Evolutionary conservation across 2,329 filamentous ascomycete species (phyloP).

Genomic region (Curvularia eragrostidis): DNA sequence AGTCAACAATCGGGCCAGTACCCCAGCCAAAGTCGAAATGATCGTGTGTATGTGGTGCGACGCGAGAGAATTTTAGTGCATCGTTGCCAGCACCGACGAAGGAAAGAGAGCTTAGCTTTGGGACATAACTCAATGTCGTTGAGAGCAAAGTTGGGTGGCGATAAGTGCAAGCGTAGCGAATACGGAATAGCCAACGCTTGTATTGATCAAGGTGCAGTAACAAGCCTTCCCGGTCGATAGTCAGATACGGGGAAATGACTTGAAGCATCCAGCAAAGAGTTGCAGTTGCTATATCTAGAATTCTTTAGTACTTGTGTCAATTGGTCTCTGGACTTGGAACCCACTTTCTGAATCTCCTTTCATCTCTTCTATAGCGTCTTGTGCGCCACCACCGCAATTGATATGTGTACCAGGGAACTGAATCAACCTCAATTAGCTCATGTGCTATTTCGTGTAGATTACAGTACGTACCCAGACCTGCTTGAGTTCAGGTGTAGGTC

Average conservation of each 20-base stretch:
- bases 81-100: constrained; percentile 27
- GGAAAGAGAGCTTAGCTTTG: constrained; percentile 32
- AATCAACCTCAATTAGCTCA: not conserved
- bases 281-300: constrained; percentile 54
- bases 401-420: constrained; percentile 60
- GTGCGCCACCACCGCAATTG: constrained; percentile 58
- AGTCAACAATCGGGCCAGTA: constrained; percentile 52
- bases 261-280: constrained; percentile 64
- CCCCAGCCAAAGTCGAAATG: constrained; percentile 56
- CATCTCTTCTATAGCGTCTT: constrained; percentile 39
- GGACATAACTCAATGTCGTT: constrained; percentile 17
- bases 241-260: constrained; percentile 56
- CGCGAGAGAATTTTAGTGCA: constrained; percentile 29
- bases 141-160: constrained; percentile 31
- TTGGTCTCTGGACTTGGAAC: constrained; percentile 4
- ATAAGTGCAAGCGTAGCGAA: constrained; percentile 43
- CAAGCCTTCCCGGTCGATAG: constrained; percentile 55
- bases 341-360: constrained; percentile 45
- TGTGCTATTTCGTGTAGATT: not conserved
- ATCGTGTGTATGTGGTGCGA: constrained; percentile 42
- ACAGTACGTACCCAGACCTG: constrained; percentile 56
- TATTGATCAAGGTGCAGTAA: constrained; percentile 51
- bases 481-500: constrained; percentile 48
- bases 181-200: constrained; percentile 42
- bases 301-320: not conserved